Evolutionary conservation across 371 early-diverging fungal genomes (phyloP), one percentile per base, ranked within the genome.

Genomic region (Haplosporangium sp.): DNA sequence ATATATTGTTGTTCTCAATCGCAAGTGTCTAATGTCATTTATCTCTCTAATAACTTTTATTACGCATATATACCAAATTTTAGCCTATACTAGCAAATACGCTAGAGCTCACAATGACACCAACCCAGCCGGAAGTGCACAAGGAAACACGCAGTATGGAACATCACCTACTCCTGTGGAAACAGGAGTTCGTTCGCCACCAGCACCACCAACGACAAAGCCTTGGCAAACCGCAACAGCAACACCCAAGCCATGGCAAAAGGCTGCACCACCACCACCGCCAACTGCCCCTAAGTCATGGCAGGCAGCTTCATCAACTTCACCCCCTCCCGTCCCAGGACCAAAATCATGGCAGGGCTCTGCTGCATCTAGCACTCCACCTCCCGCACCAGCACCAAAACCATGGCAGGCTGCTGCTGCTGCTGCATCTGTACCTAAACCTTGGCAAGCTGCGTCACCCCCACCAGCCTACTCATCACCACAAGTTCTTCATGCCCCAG

Each of bases 401-500:
- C 53, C 64, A 10, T 65, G 65, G 65, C 66, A 64, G 47, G 63
- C 71, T 19, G 57, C 64, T n/a, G 57, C 70, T 2, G 56, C 70
- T 38, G 63, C 71, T 19, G 57, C 64, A 35, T 45, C 70, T 2
- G 56, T 64, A 13, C 62, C 67, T 6, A 66, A 65, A 44, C 67
- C 72, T 13, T 72, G 72, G 73, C 73, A 72, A 35, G 64, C 68
- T 19, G 42, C 60, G 6, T 66, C 76, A 19, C 70, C 77, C 9
- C 84, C 84, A 34, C 84, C 84, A 53, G 69, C 83, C 10, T 83
- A 83, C 39, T 38, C 71, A 13, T 61, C 83, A 15, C 67, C 68
- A 3, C 53, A 62, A 2, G 40, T 17, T 50, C 53, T 4, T 13
- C 52, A 17, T 15, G 17, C 69, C 10, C 48, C 71, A 38, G 65